phyloP scores from a whole-genome alignment of 148 eudicot species.

The Rhododendron mucronatum region DNA sequence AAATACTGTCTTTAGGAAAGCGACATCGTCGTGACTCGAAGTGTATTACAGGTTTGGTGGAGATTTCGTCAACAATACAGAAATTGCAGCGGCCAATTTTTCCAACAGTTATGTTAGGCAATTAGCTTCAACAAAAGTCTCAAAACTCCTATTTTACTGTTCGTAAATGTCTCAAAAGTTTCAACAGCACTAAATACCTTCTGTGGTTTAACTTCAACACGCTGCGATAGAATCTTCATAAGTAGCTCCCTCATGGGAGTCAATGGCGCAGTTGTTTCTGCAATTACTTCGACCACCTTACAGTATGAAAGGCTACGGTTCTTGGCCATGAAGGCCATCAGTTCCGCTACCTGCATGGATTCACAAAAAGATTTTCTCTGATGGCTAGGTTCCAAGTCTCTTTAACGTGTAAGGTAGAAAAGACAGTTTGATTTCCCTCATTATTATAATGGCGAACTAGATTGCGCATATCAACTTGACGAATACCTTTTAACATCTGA shows the following conservation, averaged over 20 bases:
- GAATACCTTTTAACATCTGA: neutral
- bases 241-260: conserved; percentile 73
- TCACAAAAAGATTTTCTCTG: neutral
- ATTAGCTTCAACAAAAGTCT: neutral
- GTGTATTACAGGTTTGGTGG: no score
- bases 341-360: conserved; percentile 74
- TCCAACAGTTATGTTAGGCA: neutral
- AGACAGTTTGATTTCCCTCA: neutral
- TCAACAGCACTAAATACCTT: conserved; percentile 27
- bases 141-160: neutral
- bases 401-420: neutral
- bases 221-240: conserved; percentile 59
- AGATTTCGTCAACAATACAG: no score
- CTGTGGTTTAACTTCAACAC: conserved; percentile 28
- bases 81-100: no score
- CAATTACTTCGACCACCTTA: conserved; percentile 82
- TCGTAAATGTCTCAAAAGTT: neutral
- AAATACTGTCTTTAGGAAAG: no score
- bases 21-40: no score
- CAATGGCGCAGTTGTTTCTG: conserved; percentile 84
- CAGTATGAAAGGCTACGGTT: conserved; percentile 62
- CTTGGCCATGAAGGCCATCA: conserved; percentile 76
- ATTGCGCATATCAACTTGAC: neutral
- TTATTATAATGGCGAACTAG: neutral
- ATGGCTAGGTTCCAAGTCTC: neutral